phyloP scores from a whole-genome alignment of 2,329 filamentous ascomycete species.

The Pseudocercospora cruenta region DNA sequence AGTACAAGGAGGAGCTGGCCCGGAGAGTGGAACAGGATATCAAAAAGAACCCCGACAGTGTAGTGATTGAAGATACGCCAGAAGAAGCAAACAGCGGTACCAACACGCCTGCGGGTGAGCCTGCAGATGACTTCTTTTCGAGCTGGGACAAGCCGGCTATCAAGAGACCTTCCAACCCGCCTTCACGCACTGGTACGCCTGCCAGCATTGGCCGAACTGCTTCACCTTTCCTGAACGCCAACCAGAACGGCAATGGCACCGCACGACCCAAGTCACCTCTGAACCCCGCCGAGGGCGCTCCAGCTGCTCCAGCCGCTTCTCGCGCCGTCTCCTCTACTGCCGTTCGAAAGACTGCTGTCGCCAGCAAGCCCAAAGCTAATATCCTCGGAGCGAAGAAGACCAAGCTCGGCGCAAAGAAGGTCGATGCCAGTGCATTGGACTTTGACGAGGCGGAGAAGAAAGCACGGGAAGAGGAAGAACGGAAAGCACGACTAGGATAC shows the following conservation, averaged over 20 bases:
- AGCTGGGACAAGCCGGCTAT: constrained; percentile 98
- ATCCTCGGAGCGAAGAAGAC: constrained; percentile 73
- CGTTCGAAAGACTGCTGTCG: constrained; percentile 72
- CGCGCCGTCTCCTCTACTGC: constrained; percentile 77
- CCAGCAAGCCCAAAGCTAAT: constrained; percentile 67
- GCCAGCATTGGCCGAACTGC: constrained; percentile 73
- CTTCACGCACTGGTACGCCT: constrained; percentile 86
- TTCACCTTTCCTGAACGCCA: constrained; percentile 86
- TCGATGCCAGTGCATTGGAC: constrained; percentile 74
- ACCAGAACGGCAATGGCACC: constrained; percentile 62
- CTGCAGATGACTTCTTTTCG: constrained; percentile 94
- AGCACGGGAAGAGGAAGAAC: constrained; percentile 94
- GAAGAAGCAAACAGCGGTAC: constrained; percentile 56
- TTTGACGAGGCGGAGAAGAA: constrained; percentile 98
- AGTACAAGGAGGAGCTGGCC: constrained; percentile 97
- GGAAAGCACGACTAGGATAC: constrained; percentile 93
- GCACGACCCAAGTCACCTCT: constrained; percentile 85
- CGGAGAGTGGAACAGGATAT: constrained; percentile 80
- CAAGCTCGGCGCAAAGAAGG: constrained; percentile 69
- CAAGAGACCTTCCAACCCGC: constrained; percentile 91
- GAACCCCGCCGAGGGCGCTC: constrained; percentile 57
- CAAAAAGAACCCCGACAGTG: constrained; percentile 82
- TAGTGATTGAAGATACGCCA: constrained; percentile 77
- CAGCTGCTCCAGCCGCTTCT: constrained; percentile 63
- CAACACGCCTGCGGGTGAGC: constrained; percentile 78